Percentiles rank a stretch among this genome's conserved stretches.
Conservation (phyloP, 495 filamentous ascomycete genomes). For the Daldinia grandis region DNA sequence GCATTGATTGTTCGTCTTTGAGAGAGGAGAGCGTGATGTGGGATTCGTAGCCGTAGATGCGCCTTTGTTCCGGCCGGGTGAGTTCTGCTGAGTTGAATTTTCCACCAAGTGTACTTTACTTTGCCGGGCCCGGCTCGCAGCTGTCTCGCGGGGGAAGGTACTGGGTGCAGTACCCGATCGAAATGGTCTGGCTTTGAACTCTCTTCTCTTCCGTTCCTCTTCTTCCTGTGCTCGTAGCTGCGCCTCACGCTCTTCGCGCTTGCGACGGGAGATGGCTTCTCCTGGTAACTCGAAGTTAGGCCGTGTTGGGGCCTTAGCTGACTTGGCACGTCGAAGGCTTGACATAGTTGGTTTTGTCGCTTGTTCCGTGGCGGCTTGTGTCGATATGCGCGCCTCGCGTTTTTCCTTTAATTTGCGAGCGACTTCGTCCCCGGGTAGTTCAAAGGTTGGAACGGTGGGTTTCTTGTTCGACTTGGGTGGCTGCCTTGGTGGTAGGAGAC, state of each 20-base stretch:
- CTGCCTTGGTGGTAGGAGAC: constrained; percentile 57
- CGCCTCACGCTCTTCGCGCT: constrained; percentile 72
- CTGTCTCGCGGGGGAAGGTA: constrained; percentile 59
- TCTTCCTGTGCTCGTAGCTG: constrained; percentile 67
- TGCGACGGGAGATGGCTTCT: constrained; percentile 74
- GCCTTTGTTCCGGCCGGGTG: constrained; percentile 28
- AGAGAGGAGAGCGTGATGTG: constrained; percentile 32
- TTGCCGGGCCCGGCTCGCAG: constrained; percentile 66
- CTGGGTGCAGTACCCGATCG: constrained; percentile 53
- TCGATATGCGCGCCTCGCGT: constrained; percentile 57
- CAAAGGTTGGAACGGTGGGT: constrained; percentile 71
- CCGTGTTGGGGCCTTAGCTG: constrained; percentile 66
- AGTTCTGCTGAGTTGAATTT: constrained; percentile 24
- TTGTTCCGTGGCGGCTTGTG: constrained; percentile 44
- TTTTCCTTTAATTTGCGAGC: constrained; percentile 67
- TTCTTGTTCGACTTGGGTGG: constrained; percentile 65
- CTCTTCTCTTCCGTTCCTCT: constrained; percentile 62
- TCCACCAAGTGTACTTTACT: constrained; percentile 48
- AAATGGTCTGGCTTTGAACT: constrained; percentile 72
- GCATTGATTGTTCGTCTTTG: constrained; percentile 37
- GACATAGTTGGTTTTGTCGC: constrained; percentile 50
- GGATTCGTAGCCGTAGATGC: constrained; percentile 7
- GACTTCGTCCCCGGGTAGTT: constrained; percentile 75
- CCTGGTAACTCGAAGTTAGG: constrained; percentile 76
- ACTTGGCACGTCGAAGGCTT: constrained; percentile 56